A percentile compares a stretch with the other conserved stretches of the same genome.
These are phyloP conservation scores for Reutealis trisperma DNA, from an alignment of 345 rosid species.

Conservation along the genomic window DNA sequence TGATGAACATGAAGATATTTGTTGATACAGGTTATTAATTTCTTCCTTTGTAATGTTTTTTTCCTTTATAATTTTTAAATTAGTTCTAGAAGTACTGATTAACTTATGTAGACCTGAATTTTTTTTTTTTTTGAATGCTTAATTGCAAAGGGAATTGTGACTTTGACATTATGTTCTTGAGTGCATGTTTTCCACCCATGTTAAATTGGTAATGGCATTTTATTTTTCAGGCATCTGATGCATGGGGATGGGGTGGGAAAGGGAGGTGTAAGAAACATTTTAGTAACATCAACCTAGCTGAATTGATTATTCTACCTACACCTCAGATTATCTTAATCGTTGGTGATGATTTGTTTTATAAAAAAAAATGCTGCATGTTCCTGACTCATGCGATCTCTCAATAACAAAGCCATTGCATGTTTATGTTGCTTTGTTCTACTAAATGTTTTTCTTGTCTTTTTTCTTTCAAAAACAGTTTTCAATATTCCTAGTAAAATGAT, in stretches of 20 bases:
- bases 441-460: background rate
- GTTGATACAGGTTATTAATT: conserved; percentile 82
- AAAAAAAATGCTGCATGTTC: background rate
- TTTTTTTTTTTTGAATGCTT: background rate
- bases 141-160: background rate
- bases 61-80: background rate
- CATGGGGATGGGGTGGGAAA: too few relatives aligned
- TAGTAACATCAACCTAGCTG: too few relatives aligned
- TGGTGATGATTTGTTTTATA: background rate
- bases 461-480: background rate
- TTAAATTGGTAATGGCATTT: background rate
- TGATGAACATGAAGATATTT: conserved; percentile 99
- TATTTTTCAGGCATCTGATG: background rate
- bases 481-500: background rate
- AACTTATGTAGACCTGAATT: background rate
- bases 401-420: background rate
- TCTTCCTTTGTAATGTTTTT: conserved; percentile 1
- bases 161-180: background rate
- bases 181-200: background rate
- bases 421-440: background rate
- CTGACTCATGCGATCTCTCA: background rate
- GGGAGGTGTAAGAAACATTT: too few relatives aligned
- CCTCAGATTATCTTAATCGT: background rate
- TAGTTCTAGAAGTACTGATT: background rate
- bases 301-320: too few relatives aligned